Conservation (phyloP, 1,139 yeast genomes). For the Meyerozyma athensensis region DNA sequence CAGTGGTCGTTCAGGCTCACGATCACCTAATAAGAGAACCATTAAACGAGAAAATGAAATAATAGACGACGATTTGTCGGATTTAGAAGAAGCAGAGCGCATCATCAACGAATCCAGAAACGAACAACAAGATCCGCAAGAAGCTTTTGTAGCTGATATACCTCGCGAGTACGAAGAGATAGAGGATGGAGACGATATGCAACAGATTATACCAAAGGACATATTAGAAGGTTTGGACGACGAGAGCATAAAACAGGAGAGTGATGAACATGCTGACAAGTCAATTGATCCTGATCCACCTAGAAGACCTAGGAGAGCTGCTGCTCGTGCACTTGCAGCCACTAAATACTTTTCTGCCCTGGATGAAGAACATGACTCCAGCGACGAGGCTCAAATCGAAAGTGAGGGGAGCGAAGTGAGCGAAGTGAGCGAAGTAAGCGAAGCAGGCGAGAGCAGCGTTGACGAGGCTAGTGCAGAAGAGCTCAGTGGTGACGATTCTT, state of each 20-base stretch:
- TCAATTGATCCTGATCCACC: constrained; percentile 1
- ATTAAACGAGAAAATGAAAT: background rate
- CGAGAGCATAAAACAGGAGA: constrained; percentile 5
- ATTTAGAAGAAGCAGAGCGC: constrained; percentile 42
- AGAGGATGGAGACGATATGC: constrained; percentile 8
- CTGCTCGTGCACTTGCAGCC: background rate
- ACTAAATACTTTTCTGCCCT: constrained; percentile 7
- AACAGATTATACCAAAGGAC: constrained; percentile 4
- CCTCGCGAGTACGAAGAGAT: constrained; percentile 4
- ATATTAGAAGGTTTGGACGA: background rate
- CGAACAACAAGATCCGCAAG: background rate
- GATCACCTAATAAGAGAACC: background rate
- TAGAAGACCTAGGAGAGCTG: background rate
- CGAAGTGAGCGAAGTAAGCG: too few relatives aligned
- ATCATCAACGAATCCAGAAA: constrained; percentile 25
- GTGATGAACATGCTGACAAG: constrained; percentile 8
- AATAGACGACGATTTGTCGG: constrained; percentile 22
- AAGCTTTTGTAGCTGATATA: background rate
- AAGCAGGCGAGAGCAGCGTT: too few relatives aligned
- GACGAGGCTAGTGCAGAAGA: background rate
- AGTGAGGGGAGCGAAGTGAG: background rate
- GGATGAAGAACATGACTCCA: constrained; percentile 1
- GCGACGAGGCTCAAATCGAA: constrained; percentile 1
- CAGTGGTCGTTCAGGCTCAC: background rate
- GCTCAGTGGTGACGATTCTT: background rate